phyloP scores from a whole-genome alignment of 306 rosid genomes.

The Acacia acuminata region DNA sequence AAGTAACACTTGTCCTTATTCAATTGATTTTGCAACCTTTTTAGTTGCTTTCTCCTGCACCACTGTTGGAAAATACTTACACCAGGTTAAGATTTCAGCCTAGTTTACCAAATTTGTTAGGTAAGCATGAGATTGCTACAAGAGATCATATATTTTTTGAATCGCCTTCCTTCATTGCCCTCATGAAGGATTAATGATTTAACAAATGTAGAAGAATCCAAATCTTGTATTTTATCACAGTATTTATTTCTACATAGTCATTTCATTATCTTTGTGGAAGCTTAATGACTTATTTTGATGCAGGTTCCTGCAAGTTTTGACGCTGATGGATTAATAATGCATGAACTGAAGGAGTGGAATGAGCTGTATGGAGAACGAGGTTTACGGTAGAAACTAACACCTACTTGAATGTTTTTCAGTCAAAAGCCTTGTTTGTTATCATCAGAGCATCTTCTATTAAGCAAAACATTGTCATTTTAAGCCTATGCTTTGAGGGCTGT shows the following conservation, averaged over 20 bases:
- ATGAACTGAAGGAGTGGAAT: not conserved
- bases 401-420: not conserved
- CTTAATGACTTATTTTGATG: not conserved
- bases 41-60: too few species aligned
- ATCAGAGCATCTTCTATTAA: not conserved
- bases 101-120: too few species aligned
- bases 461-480: not conserved
- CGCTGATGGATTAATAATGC: not conserved
- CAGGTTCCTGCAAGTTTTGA: not conserved
- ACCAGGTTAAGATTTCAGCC: too few species aligned
- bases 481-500: not conserved
- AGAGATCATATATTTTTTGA: too few species aligned
- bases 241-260: not conserved
- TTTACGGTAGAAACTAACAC: not conserved
- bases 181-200: not conserved
- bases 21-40: too few species aligned
- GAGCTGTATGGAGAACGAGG: not conserved
- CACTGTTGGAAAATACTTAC: too few species aligned
- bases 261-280: not conserved
- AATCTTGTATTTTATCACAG: not conserved
- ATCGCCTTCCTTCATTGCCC: too few species aligned
- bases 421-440: too few species aligned
- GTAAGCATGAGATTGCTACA: too few species aligned
- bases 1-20: too few species aligned
- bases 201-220: not conserved